phyloP scores from a whole-genome alignment of 371 early-diverging fungal genomes.

The Encephalitozoon romaleae region DNA sequence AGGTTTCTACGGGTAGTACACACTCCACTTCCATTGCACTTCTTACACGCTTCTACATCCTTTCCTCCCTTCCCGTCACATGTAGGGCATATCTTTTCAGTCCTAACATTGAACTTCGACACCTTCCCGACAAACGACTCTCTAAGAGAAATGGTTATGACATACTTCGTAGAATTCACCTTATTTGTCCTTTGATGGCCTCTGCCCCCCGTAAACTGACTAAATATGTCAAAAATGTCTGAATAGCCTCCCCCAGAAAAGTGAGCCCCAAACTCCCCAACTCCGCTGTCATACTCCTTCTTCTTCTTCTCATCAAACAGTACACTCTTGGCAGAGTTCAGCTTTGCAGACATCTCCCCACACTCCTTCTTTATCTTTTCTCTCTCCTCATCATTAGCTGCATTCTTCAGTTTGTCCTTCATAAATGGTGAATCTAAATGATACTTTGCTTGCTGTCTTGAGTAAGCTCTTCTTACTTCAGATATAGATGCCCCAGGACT shows the following conservation, averaged over 20 bases:
- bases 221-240: conserved; percentile 57
- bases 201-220: conserved; percentile 35
- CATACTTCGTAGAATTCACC: conserved; percentile 39
- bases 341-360: conserved; percentile 39
- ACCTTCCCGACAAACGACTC: conserved; percentile 50
- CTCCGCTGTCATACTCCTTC: conserved; percentile 55
- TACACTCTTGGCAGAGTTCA: conserved; percentile 54
- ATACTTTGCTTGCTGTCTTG: conserved; percentile 36
- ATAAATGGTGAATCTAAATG: conserved; percentile 33
- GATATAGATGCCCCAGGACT: conserved; percentile 32
- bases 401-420: conserved; percentile 22
- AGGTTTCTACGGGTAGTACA: conserved; percentile 22
- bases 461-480: conserved; percentile 52
- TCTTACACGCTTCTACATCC: conserved; percentile 41
- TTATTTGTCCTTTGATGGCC: conserved; percentile 29
- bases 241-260: conserved; percentile 21
- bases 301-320: conserved; percentile 54
- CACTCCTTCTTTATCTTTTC: conserved; percentile 42
- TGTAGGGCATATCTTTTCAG: conserved; percentile 44
- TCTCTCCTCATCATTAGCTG: conserved; percentile 40
- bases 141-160: conserved; percentile 42
- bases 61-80: conserved; percentile 57
- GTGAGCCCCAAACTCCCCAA: conserved; percentile 18
- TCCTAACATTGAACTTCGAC: conserved; percentile 43
- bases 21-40: conserved; percentile 56